Percentiles rank a stretch among this genome's conserved stretches.
Conservation (phyloP, 192 early-diverging fungal genomes). For the Coemansia sp. region DNA sequence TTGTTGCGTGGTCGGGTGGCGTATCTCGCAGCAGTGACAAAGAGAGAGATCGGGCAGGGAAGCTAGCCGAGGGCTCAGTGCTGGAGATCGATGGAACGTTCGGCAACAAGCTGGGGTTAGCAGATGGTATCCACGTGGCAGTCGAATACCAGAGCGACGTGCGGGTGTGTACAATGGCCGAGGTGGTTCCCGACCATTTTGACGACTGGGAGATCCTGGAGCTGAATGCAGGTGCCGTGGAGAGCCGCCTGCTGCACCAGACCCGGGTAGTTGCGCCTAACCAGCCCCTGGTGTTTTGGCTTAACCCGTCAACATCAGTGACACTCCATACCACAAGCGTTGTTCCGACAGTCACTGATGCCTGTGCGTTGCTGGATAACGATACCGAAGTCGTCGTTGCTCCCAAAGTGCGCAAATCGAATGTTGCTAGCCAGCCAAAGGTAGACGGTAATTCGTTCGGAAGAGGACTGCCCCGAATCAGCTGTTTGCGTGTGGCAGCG, state of each 20-base stretch:
- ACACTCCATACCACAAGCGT: conserved; percentile 45
- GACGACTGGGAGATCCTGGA: conserved; percentile 85
- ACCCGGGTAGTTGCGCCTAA: conserved; percentile 59
- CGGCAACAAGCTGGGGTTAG: conserved; percentile 58
- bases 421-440: too few species aligned
- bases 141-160: conserved; percentile 57
- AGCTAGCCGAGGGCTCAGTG: conserved; percentile 6
- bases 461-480: too few species aligned
- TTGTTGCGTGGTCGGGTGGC: conserved; percentile 41
- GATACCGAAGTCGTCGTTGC: conserved; percentile 69
- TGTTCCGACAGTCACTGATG: conserved; percentile 42
- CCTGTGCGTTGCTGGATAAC: conserved; percentile 54
- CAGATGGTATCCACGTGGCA: conserved; percentile 54
- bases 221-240: conserved; percentile 67
- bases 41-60: conserved; percentile 12
- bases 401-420: conserved; percentile 54
- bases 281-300: conserved; percentile 70
- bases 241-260: conserved; percentile 63
- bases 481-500: conserved; percentile 25
- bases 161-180: conserved; percentile 53
- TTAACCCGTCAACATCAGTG: conserved; percentile 60
- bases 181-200: conserved; percentile 61
- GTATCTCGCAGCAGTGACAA: conserved; percentile 5
- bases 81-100: conserved; percentile 71
- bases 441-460: too few species aligned